These are phyloP conservation scores for Gynochthodes officinalis DNA, from an alignment of 257 asterid species.

Conservation along the genomic window DNA sequence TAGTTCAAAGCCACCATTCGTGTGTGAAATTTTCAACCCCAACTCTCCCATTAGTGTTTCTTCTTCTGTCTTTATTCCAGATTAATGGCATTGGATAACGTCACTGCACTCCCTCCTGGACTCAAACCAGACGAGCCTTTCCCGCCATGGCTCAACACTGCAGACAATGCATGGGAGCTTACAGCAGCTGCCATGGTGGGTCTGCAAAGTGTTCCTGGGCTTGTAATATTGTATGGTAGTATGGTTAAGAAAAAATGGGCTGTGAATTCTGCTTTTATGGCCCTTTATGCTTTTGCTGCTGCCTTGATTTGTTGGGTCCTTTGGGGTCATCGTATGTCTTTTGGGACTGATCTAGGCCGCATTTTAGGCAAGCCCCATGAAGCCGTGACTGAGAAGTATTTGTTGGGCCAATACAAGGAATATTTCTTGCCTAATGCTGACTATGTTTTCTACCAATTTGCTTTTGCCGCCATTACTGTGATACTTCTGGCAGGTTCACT, in stretches of 20 bases:
- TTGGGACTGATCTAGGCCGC: slow-evolving; percentile 32
- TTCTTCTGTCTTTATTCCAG: background rate
- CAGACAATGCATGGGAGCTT: slow-evolving; percentile 57
- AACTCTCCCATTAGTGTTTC: background rate
- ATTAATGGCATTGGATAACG: slow-evolving; percentile 1
- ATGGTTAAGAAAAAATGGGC: slow-evolving; percentile 80
- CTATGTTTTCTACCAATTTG: slow-evolving; percentile 54
- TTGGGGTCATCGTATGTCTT: slow-evolving; percentile 60
- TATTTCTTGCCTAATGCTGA: slow-evolving; percentile 40
- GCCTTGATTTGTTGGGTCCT: slow-evolving; percentile 65
- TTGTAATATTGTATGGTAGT: slow-evolving; percentile 64
- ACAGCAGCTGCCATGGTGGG: slow-evolving; percentile 75
- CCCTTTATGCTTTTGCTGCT: slow-evolving; percentile 66
- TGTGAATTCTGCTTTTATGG: slow-evolving; percentile 75
- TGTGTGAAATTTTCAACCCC: slow-evolving; percentile 11
- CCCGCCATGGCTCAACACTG: slow-evolving; percentile 57
- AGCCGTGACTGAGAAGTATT: slow-evolving; percentile 21
- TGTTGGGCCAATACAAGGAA: slow-evolving; percentile 8
- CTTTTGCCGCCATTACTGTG: slow-evolving; percentile 73
- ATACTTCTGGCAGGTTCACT: slow-evolving; percentile 58
- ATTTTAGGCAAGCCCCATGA: slow-evolving; percentile 37
- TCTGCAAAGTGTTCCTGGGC: slow-evolving; percentile 71
- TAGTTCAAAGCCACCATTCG: background rate
- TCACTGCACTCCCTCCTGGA: slow-evolving; percentile 30
- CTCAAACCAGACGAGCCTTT: slow-evolving; percentile 19